A percentile compares a stretch with the other conserved stretches of the same genome.
These are phyloP conservation scores for Carallia pectinifolia DNA, from an alignment of 345 rosid genomes.

Conservation along the genomic window DNA sequence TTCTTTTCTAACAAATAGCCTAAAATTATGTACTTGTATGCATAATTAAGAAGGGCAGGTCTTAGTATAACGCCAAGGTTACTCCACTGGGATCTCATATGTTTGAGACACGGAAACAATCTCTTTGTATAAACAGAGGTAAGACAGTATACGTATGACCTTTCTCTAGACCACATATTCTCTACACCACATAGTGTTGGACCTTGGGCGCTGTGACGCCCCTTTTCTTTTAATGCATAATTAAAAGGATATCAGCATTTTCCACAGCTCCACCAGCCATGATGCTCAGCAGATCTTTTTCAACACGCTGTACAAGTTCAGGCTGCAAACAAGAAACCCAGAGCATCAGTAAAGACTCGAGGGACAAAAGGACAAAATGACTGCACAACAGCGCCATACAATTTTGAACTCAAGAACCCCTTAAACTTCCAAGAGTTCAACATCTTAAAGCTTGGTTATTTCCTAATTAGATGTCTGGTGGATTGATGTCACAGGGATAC, in stretches of 20 bases:
- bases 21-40: neutral
- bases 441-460: neutral
- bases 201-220: neutral
- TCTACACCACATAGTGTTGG: neutral
- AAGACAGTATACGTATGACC: too few species aligned
- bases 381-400: neutral
- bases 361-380: conserved; percentile 1
- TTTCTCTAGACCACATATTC: too few species aligned
- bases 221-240: neutral
- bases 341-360: conserved; percentile 9
- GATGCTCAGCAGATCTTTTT: conserved; percentile 82
- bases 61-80: too few species aligned
- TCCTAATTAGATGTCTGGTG: neutral
- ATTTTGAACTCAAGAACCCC: neutral
- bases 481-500: neutral
- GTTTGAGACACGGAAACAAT: too few species aligned
- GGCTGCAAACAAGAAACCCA: conserved; percentile 60
- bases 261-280: conserved; percentile 84
- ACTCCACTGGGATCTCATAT: too few species aligned
- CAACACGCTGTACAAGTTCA: conserved; percentile 90
- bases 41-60: conserved; percentile 29
- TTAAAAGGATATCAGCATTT: conserved; percentile 64
- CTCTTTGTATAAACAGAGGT: too few species aligned
- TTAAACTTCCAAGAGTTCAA: neutral
- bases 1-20: too few species aligned